A percentile compares a stretch with the other conserved stretches of the same genome.
These are phyloP conservation scores for Daldinia decipiens DNA, from an alignment of 495 filamentous ascomycete species.

Conservation along the genomic window DNA sequence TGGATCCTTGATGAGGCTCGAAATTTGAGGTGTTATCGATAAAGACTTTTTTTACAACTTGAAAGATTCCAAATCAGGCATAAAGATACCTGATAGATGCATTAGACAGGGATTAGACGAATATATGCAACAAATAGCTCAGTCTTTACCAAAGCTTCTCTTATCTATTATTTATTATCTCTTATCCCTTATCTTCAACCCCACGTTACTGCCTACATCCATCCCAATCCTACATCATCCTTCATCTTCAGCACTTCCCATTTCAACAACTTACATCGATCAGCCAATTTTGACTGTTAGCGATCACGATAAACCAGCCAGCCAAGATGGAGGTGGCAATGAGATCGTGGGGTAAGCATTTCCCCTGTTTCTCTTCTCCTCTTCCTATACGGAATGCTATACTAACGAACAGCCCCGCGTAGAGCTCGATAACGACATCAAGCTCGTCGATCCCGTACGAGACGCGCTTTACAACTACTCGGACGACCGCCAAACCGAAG, in stretches of 20 bases:
- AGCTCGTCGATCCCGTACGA: constrained; percentile 82
- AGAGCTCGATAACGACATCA: constrained; percentile 92
- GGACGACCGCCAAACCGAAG: constrained; percentile 68
- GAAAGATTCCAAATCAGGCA: no score
- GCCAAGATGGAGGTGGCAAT: constrained; percentile 64
- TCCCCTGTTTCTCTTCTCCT: neutral
- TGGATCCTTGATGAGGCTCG: constrained; percentile 17
- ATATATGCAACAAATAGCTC: constrained; percentile 6
- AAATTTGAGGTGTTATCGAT: constrained; percentile 47
- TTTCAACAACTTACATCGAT: constrained; percentile 16
- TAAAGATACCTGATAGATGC: no score
- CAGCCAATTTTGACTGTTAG: neutral
- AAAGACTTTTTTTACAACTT: constrained; percentile 3
- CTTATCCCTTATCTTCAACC: constrained; percentile 26
- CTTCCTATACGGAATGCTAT: neutral
- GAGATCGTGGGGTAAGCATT: constrained; percentile 67
- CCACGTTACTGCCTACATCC: constrained; percentile 29
- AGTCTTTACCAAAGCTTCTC: constrained; percentile 22
- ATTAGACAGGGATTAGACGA: neutral
- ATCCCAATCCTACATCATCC: neutral
- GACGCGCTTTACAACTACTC: constrained; percentile 93
- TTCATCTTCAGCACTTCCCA: neutral
- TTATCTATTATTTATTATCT: neutral
- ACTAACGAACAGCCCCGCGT: constrained; percentile 31
- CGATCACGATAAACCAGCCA: neutral